Conservation (phyloP, 208 protist species). For the Leishmania amazonensis region DNA sequence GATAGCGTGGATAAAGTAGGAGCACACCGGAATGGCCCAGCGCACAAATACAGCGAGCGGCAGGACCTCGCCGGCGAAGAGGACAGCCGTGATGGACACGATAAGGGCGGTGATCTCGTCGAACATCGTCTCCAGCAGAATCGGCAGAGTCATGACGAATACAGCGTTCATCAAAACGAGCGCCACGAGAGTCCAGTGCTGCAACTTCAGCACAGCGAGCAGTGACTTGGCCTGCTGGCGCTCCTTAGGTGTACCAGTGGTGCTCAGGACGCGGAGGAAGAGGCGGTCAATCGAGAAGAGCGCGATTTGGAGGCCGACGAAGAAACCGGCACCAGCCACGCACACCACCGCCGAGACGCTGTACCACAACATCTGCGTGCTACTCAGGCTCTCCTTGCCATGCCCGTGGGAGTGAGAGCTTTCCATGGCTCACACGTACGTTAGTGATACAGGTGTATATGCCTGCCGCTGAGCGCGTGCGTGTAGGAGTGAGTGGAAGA, state of each 20-base stretch:
- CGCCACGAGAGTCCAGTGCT: constrained; percentile 87
- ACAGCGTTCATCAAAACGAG: constrained; percentile 81
- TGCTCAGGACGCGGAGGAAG: constrained; percentile 59
- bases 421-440: constrained; percentile 8
- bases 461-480: neutral
- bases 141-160: constrained; percentile 77
- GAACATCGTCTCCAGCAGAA: constrained; percentile 78
- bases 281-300: constrained; percentile 78
- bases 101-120: constrained; percentile 71
- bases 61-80: constrained; percentile 92
- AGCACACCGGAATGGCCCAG: constrained; percentile 76
- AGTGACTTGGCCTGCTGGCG: constrained; percentile 39
- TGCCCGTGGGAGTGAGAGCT: neutral
- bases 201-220: constrained; percentile 44
- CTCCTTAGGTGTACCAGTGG: constrained; percentile 48
- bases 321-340: constrained; percentile 45
- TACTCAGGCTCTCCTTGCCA: constrained; percentile 25
- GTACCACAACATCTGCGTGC: constrained; percentile 33
- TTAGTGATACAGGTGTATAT: neutral
- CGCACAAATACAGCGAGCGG: constrained; percentile 91
- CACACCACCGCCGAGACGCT: constrained; percentile 37
- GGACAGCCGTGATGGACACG: constrained; percentile 79
- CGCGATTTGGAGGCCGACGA: constrained; percentile 64
- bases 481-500: neutral
- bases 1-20: constrained; percentile 57